These are phyloP conservation scores for Sporothrix pseudoabietina DNA, from an alignment of 2,329 filamentous ascomycete genomes.

Conservation along the genomic window DNA sequence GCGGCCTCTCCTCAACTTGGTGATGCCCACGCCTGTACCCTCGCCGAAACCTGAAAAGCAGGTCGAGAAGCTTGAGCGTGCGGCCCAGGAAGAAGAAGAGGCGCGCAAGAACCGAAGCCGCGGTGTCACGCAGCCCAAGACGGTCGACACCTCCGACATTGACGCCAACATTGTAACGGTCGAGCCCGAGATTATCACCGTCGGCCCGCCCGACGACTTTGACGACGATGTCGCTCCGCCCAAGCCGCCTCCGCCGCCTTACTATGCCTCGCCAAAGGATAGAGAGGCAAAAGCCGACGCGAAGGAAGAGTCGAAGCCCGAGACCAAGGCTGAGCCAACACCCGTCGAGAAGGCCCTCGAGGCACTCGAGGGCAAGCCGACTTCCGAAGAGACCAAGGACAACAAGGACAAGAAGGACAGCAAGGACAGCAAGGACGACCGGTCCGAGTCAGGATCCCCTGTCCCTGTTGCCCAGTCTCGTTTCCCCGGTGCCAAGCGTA, in stretches of 20 bases:
- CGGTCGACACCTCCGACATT: not conserved
- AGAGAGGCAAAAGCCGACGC: not conserved
- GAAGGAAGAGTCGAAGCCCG: not conserved
- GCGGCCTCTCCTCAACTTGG: slow-evolving; percentile 61
- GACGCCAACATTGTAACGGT: slow-evolving; percentile 27
- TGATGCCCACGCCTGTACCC: slow-evolving; percentile 60
- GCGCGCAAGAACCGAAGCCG: slow-evolving; percentile 14
- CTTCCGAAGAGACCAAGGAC: not conserved
- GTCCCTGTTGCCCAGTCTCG: slow-evolving; percentile 19
- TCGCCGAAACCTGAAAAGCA: slow-evolving; percentile 54
- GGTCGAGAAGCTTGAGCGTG: slow-evolving; percentile 31
- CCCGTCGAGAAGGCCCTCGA: not conserved
- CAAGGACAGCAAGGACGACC: not conserved
- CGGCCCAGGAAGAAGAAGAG: not conserved
- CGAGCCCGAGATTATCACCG: slow-evolving; percentile 34
- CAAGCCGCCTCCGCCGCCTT: slow-evolving; percentile 9
- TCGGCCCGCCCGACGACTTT: slow-evolving; percentile 24
- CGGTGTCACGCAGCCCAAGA: not conserved
- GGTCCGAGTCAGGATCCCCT: not conserved
- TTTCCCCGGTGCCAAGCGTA: slow-evolving; percentile 39
- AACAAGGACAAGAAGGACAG: not conserved
- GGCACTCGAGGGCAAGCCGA: not conserved
- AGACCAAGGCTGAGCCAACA: not conserved
- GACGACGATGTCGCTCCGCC: slow-evolving; percentile 14
- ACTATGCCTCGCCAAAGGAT: not conserved